Base-by-base conservation (phyloP, 495 filamentous ascomycete genomes). In the Hypoxylon fragiforme region DNA sequence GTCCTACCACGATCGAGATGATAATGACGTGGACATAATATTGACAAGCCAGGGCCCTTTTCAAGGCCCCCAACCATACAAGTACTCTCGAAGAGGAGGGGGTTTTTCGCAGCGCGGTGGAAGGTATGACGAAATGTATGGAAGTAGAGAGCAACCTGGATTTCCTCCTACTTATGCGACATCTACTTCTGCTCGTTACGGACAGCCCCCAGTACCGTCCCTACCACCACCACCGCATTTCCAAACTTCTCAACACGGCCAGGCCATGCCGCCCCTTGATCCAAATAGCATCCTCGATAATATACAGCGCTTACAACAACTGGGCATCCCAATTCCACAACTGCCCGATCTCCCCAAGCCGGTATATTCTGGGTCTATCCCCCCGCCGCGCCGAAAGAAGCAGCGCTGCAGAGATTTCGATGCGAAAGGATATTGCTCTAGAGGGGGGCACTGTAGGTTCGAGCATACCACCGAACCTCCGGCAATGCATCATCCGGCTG, bases 331-430 rank as follows among this genome's bases (percentile, higher is more conserved):
- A 16, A 65, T 75, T 68, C 82, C 85, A 14, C 75, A 74, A 13
- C 72, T 86, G 63, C 69, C 77, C 26, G 70, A 65, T 68, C 46
- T 44, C 49, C 53, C 60, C 35, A 61, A 44, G 44, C 58, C 62
- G 20, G 36, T 52, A 6, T 61, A 63, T 35, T 62, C 64, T 3
- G 56, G 54, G 7, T 26, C 38, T 26, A 52, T 39, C 26, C 53
- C 55, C 15, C 12, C 59, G 15, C 49, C 58, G 13, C 61, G 54
- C 13, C 69, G 64, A 50, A 74, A 68, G 64, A 74, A 75, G 50
- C 53, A 84, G 64, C 78, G 86, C 50, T 97, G 92, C 63, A 83
- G 85, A 35, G 91, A 96, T 66, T 97, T 91, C 65, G 92, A 97
- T 55, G 83, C 79, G 1, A 90, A 91, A 58, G 94, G 94, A 0